Evolutionary conservation across 2,329 filamentous ascomycete species (phyloP).

Genomic region (Fusarium nurragi): DNA sequence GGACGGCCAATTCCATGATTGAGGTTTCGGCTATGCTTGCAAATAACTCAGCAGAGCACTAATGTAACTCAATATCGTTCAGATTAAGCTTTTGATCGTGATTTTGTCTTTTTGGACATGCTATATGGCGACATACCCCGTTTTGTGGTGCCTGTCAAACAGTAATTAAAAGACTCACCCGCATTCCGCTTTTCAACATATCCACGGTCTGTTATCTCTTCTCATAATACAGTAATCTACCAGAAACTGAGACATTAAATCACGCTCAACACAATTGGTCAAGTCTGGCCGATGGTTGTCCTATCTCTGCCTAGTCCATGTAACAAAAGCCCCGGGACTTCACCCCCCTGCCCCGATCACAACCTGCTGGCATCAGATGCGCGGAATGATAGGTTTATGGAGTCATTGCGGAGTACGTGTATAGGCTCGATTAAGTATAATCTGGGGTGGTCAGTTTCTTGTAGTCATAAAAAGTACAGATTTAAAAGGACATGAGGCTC

Average conservation of each 20-base stretch:
- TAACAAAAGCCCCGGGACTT: background rate
- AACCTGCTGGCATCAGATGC: background rate
- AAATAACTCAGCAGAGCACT: background rate
- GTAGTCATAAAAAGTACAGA: slow-evolving; percentile 16
- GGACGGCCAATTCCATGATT: too few relatives aligned
- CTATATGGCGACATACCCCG: too few relatives aligned
- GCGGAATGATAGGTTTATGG: slow-evolving; percentile 11
- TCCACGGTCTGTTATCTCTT: background rate
- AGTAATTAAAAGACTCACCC: accelerated
- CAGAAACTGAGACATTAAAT: background rate
- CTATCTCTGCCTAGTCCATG: background rate
- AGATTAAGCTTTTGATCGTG: background rate
- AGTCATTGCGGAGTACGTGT: slow-evolving; percentile 12
- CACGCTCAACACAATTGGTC: background rate
- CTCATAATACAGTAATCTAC: background rate
- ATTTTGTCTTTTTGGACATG: too few relatives aligned
- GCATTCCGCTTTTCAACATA: background rate
- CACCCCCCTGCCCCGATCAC: background rate
- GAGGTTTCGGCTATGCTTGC: background rate
- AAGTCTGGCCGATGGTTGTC: background rate
- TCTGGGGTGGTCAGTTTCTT: slow-evolving; percentile 28
- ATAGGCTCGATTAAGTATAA: slow-evolving; percentile 27
- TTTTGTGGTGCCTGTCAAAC: too few relatives aligned
- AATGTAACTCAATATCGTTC: background rate
- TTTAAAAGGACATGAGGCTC: slow-evolving; percentile 17